A percentile compares a stretch with the other conserved stretches of the same genome.
phyloP scores from a whole-genome alignment of 345 rosid species.

The Brassica nigra region DNA sequence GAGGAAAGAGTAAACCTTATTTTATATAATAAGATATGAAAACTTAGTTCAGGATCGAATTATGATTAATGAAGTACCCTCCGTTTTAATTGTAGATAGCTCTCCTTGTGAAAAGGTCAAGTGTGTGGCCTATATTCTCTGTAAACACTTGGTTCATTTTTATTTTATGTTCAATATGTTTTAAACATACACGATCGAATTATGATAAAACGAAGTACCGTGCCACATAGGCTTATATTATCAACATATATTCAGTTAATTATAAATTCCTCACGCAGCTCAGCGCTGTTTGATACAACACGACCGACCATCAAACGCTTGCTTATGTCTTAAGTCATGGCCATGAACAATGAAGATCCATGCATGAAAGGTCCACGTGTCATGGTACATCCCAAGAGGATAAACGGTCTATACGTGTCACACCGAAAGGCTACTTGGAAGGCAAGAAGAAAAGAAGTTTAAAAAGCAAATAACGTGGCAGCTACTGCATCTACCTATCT shows the following conservation, averaged over 20 bases:
- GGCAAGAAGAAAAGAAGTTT: constrained; percentile 1
- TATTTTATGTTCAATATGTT: too few relatives aligned
- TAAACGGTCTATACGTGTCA: constrained; percentile 10
- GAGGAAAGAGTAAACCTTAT: too few relatives aligned
- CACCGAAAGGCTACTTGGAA: background rate
- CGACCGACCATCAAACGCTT: constrained; percentile 1
- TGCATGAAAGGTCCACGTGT: constrained; percentile 26
- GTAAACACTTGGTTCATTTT: too few relatives aligned
- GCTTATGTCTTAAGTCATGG: background rate
- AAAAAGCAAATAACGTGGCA: constrained; percentile 25
- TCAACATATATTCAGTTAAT: too few relatives aligned
- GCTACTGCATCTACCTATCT: background rate
- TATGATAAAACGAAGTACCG: background rate
- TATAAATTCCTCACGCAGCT: background rate
- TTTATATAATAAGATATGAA: too few relatives aligned
- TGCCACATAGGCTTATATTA: too few relatives aligned
- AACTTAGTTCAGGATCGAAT: too few relatives aligned
- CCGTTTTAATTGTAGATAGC: too few relatives aligned
- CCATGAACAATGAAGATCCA: background rate
- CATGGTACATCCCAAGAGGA: background rate
- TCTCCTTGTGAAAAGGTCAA: too few relatives aligned
- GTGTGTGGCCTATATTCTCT: too few relatives aligned
- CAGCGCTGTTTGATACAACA: background rate
- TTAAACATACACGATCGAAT: too few relatives aligned
- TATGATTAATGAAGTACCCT: too few relatives aligned